These are phyloP conservation scores for Saccharomyces hybrid DNA, from an alignment of 1,139 yeast genomes.

Conservation along the genomic window DNA sequence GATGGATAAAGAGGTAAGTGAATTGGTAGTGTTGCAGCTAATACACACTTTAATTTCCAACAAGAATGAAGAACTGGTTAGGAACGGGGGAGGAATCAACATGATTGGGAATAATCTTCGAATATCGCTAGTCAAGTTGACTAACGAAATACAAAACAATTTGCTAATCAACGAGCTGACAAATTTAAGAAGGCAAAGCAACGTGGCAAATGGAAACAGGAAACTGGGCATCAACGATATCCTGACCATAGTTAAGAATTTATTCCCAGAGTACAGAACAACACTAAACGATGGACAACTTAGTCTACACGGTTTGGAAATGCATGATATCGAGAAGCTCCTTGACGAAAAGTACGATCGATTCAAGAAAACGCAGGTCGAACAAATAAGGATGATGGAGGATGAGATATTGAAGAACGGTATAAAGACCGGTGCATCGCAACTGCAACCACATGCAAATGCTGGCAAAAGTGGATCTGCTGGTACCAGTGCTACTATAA, in stretches of 20 bases:
- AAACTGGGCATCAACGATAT: slow-evolving; percentile 28
- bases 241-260: slow-evolving; percentile 21
- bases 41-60: slow-evolving; percentile 22
- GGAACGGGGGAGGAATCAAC: slow-evolving; percentile 1
- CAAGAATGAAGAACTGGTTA: slow-evolving; percentile 9
- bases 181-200: slow-evolving; percentile 11
- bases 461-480: slow-evolving; percentile 3
- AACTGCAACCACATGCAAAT: slow-evolving; percentile 1
- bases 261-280: slow-evolving; percentile 26
- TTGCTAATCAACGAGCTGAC: slow-evolving; percentile 19
- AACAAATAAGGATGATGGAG: slow-evolving; percentile 16
- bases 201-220: slow-evolving; percentile 1
- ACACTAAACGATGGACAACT: slow-evolving; percentile 28
- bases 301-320: slow-evolving; percentile 26
- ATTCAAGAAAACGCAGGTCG: slow-evolving; percentile 14
- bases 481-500: slow-evolving; percentile 1
- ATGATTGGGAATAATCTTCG: slow-evolving; percentile 19
- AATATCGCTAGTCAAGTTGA: slow-evolving; percentile 26
- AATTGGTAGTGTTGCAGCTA: slow-evolving; percentile 26
- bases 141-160: slow-evolving; percentile 29
- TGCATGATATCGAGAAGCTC: slow-evolving; percentile 19
- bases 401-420: slow-evolving; percentile 12
- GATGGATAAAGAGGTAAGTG: slow-evolving; percentile 20
- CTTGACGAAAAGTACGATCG: slow-evolving; percentile 14
- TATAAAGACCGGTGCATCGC: neutral